phyloP scores from a whole-genome alignment of 768 basidiomycete genomes.

The Suillus spraguei region DNA sequence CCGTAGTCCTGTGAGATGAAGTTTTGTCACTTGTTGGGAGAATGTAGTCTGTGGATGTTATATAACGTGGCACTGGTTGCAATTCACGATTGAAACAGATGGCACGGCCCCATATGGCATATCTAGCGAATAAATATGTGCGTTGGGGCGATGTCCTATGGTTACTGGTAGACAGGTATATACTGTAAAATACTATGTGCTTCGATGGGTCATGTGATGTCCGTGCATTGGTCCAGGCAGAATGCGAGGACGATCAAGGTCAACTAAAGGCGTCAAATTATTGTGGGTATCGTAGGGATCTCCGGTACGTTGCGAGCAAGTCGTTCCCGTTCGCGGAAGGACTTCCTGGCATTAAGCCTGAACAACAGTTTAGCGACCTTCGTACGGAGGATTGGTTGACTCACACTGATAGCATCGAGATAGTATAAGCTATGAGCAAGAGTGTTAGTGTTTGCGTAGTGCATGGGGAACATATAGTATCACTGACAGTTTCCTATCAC shows the following conservation, averaged over 20 bases:
- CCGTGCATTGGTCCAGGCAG: no score
- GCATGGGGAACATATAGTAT: not conserved
- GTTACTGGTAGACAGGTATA: no score
- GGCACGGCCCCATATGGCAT: not conserved
- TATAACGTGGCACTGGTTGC: not conserved
- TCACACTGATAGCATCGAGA: constrained; percentile 29
- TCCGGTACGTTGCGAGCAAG: constrained; percentile 6
- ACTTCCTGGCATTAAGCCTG: constrained; percentile 15
- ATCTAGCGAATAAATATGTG: not conserved
- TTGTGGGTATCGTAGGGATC: constrained; percentile 21
- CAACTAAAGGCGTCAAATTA: not conserved
- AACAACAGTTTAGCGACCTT: not conserved
- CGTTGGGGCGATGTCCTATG: no score
- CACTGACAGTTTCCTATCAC: constrained; percentile 24
- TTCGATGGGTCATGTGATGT: no score
- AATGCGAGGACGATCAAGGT: no score
- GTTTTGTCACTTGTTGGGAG: not conserved
- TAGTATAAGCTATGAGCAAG: constrained; percentile 20
- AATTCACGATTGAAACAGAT: not conserved
- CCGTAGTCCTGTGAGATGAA: not conserved
- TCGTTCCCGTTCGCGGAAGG: constrained; percentile 19
- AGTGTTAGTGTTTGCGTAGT: not conserved
- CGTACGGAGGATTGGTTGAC: not conserved
- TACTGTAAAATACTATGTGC: no score
- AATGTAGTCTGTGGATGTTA: not conserved